Base-by-base conservation (phyloP, 495 filamentous ascomycete genomes). In the Annulohypoxylon bovei region DNA sequence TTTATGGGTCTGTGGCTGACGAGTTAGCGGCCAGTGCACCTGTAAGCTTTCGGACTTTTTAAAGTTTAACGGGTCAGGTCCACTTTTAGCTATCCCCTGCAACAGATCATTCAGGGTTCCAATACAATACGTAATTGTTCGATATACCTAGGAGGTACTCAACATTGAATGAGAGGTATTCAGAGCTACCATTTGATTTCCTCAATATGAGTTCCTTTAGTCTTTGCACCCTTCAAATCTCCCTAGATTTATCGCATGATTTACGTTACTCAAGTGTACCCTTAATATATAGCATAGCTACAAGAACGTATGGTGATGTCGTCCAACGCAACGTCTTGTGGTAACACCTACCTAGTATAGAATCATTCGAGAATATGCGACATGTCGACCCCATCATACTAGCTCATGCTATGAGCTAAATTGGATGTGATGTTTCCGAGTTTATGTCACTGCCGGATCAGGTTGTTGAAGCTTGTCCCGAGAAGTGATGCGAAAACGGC, bases 351-450 rank as follows among this genome's bases (percentile, higher is more conserved):
- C 33, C 4, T 54, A 30, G 22, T 8, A 37, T 5, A 22, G 14
- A 50, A 53, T 72, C 64, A 56, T 67, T 72, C 58, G 64, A 68
- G 59, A 39, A 59, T 72, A 59, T 39, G 8, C 18, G 23, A 23
- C 30, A 55, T 35, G 12, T 44, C 54, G 14, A 50, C 25, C 23
- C 11, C 20, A 65, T 61, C 54, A 52, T 72, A 18, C 60, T 61
- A 65, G 53, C 53, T 54, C 52, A 39, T 44, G 22, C 14, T 54
- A 59, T 59, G 37, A 14, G 2, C 28, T 20, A 40, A 9, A 53
- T 53, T 59, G 6, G 6, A 39, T 22, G 35, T 54, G 23, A n/a
- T 42, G 22, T 63, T 63, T 58, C 39, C 33, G 18, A n/a, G 12
- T 49, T 12, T 49, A 42, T 37, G 6, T 25, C 27, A 54, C 27